Evolutionary conservation across 768 basidiomycete species (phyloP).

Genomic region (Boletus pseudo-olivaceus): DNA sequence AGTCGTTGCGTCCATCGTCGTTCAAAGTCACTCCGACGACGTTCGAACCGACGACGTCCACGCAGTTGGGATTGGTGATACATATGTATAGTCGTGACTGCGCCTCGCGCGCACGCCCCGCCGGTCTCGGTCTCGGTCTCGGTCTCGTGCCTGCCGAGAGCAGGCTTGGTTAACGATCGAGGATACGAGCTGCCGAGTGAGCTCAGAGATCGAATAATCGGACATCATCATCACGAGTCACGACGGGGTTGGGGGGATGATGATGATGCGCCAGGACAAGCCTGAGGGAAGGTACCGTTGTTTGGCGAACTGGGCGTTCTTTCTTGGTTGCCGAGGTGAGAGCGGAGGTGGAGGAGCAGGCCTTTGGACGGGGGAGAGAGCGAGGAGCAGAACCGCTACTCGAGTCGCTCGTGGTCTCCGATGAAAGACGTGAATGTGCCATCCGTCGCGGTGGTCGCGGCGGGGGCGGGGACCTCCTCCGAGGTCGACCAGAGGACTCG

Average conservation of each 20-base stretch:
- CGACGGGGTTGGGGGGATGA: not conserved
- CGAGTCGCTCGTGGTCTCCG: not conserved
- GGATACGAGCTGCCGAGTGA: not conserved
- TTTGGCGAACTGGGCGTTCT: not conserved
- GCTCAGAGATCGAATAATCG: not conserved
- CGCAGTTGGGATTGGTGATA: not conserved
- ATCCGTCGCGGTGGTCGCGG: not conserved
- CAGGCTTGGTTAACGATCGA: rapidly evolving
- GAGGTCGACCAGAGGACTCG: not conserved
- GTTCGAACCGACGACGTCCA: not conserved
- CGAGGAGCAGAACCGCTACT: not conserved
- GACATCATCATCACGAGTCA: too few species aligned
- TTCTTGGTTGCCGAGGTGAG: not conserved
- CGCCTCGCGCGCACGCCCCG: not conserved
- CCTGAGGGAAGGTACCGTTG: too few species aligned
- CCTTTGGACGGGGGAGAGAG: not conserved
- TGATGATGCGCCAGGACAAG: not conserved
- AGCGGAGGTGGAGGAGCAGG: constrained; percentile 6
- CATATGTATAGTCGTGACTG: too few species aligned
- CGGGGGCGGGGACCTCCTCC: constrained; percentile 2
- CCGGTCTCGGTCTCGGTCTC: too few species aligned
- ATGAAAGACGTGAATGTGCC: not conserved
- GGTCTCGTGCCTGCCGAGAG: not conserved
- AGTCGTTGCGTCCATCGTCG: not conserved
- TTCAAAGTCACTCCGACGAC: constrained; percentile 7